phyloP scores from a whole-genome alignment of 1,139 yeast species.

The Nakaseomyces nivariensis region DNA sequence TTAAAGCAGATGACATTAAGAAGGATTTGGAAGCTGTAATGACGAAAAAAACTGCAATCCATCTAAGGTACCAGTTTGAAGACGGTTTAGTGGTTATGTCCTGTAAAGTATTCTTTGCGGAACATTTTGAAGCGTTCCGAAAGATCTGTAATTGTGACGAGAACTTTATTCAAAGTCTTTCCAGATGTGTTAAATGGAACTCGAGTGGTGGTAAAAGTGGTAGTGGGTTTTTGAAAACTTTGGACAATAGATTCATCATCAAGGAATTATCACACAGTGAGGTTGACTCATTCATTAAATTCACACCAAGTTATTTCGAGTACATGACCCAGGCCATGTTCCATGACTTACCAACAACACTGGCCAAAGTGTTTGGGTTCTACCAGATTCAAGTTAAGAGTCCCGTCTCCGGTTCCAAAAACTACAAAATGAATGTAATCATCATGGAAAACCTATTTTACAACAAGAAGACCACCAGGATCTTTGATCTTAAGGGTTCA shows the following conservation, averaged over 20 bases:
- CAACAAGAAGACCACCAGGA: conserved; percentile 70
- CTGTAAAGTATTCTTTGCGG: conserved; percentile 90
- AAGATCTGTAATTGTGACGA: conserved; percentile 71
- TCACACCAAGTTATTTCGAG: conserved; percentile 94
- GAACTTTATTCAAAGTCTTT: conserved; percentile 74
- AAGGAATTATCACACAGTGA: conserved; percentile 85
- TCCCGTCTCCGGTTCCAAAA: conserved; percentile 55
- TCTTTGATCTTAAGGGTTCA: conserved; percentile 93
- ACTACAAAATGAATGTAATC: conserved; percentile 78
- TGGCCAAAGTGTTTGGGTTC: conserved; percentile 92
- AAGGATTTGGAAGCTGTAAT: conserved; percentile 49
- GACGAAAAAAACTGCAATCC: conserved; percentile 78
- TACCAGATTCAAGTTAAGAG: conserved; percentile 86
- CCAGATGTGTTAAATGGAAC: conserved; percentile 93
- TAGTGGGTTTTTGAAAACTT: conserved; percentile 81
- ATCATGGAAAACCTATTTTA: conserved; percentile 95
- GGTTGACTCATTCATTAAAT: conserved; percentile 83
- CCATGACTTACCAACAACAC: conserved; percentile 86
- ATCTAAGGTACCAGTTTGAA: conserved; percentile 80
- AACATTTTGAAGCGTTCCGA: conserved; percentile 91
- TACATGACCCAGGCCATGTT: conserved; percentile 93
- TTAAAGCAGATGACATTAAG: not conserved
- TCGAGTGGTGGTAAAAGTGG: conserved; percentile 96
- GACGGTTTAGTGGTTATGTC: conserved; percentile 78
- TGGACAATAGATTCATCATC: conserved; percentile 81